phyloP scores from a whole-genome alignment of 2,329 filamentous ascomycete genomes.

The Westerdykella aurantiaca region DNA sequence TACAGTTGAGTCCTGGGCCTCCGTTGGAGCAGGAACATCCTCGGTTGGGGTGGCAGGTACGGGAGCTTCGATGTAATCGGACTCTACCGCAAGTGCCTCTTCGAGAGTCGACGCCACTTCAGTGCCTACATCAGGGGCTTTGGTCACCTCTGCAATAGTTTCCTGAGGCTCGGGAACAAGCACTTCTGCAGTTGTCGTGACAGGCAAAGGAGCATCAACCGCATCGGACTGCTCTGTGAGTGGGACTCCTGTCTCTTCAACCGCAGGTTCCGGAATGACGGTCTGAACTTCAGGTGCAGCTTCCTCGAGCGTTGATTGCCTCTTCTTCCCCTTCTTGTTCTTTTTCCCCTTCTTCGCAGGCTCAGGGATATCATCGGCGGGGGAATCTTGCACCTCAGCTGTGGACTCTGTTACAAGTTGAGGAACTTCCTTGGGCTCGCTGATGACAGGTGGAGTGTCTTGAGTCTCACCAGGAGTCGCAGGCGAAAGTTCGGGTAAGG shows the following conservation, averaged over 20 bases:
- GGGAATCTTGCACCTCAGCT: not conserved
- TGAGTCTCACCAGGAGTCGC: too few relatives aligned
- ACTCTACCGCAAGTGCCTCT: too few relatives aligned
- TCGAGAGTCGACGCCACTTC: too few relatives aligned
- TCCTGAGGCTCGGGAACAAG: not conserved
- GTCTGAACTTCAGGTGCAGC: constrained; percentile 3
- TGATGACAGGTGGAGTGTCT: too few relatives aligned
- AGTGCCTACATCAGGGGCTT: not conserved
- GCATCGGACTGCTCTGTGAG: not conserved
- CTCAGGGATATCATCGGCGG: not conserved
- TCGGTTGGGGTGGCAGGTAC: not conserved
- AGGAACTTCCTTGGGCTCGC: too few relatives aligned
- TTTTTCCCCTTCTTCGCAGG: constrained; percentile 13
- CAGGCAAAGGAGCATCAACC: not conserved
- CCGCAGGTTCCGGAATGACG: not conserved
- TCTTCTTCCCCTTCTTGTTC: constrained; percentile 14
- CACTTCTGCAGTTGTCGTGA: not conserved
- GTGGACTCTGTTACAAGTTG: not conserved
- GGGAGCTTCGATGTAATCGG: not conserved
- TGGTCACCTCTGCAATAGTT: not conserved
- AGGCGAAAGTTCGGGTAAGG: not conserved
- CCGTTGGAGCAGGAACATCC: not conserved
- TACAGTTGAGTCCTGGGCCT: constrained; percentile 1
- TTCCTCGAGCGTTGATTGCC: constrained; percentile 8
- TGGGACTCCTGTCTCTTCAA: not conserved